Base-by-base conservation (phyloP, 1,284 basidiomycete species). In the Takashimella koratensis region DNA sequence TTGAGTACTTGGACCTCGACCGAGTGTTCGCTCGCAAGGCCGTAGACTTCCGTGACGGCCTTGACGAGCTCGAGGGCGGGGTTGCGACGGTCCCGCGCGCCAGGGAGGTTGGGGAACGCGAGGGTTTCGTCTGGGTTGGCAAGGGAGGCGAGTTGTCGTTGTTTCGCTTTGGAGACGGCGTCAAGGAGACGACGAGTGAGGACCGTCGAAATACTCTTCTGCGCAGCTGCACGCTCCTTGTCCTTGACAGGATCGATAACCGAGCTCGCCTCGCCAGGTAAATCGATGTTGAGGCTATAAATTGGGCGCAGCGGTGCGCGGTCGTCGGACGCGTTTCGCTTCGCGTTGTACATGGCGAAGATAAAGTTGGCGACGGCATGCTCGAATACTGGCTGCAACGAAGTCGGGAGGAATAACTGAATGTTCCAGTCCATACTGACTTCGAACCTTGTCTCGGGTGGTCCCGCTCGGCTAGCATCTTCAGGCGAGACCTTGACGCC, bases 391-490 rank as follows among this genome's bases (percentile, higher is more conserved):
- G 81, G 77, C 66, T 95, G 94, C 26, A 95, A 79, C 4, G 86
- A 85, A 0, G 82, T 82, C 0, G 96, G 95, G 8, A 99, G 83
- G 80, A 97, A 98, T 0, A 84, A 83, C 57, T 87, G 83, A 58
- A 98, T 90, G 72, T 98, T 98, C 94, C 95, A 98, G 57, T 85
- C 83, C 88, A 94, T 92, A 66, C 92, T 88, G 53, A 96, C 80
- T 41, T 73, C 68, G 54, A 73, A 68, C 43, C 66, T 58, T 13
- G 62, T 42, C 0, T 64, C 49, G 3, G 71, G 60, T 3, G 59
- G 62, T 21, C 64, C 52, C 25, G 56, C 54, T 52, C 58, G 58
- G 47, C 67, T 56, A 16, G 68, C 75, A 5, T 67, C 52, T 42
- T 85, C 81, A 0, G 87, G 84, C 4, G 74, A 49, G 64, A 91